Percentiles rank a stretch among this genome's conserved stretches.
These are phyloP conservation scores for Asclepias syriaca DNA, from an alignment of 257 asterid species.

Conservation along the genomic window DNA sequence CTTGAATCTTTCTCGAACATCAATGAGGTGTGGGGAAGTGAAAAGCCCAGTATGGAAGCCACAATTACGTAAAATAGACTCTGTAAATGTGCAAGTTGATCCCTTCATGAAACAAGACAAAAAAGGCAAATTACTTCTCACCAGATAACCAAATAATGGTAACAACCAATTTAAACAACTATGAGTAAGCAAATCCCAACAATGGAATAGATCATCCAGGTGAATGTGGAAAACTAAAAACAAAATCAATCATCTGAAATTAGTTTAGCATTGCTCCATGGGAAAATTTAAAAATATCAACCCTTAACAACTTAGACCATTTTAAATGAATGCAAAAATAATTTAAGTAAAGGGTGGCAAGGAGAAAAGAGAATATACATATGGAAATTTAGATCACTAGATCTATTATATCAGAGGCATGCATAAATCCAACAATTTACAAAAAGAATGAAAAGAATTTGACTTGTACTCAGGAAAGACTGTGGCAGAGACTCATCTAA, in stretches of 20 bases:
- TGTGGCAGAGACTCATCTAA: background rate
- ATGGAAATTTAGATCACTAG: background rate
- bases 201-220: background rate
- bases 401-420: background rate
- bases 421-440: background rate
- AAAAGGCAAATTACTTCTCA: constrained; percentile 20
- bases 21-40: constrained; percentile 98
- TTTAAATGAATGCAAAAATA: constrained; percentile 1
- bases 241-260: background rate
- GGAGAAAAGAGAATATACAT: background rate
- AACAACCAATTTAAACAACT: background rate
- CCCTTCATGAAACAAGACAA: constrained; percentile 53
- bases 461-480: background rate
- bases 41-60: constrained; percentile 92
- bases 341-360: background rate
- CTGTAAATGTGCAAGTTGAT: constrained; percentile 83
- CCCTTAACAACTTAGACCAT: background rate
- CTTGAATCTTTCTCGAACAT: constrained; percentile 90
- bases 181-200: background rate
- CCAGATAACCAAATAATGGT: constrained; percentile 6
- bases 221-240: background rate
- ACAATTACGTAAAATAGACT: constrained; percentile 82
- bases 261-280: background rate
- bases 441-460: background rate
- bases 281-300: background rate